Percentiles rank a stretch among this genome's conserved stretches.
Conservation (phyloP, 306 rosid genomes). For the Sicyos baderoa region DNA sequence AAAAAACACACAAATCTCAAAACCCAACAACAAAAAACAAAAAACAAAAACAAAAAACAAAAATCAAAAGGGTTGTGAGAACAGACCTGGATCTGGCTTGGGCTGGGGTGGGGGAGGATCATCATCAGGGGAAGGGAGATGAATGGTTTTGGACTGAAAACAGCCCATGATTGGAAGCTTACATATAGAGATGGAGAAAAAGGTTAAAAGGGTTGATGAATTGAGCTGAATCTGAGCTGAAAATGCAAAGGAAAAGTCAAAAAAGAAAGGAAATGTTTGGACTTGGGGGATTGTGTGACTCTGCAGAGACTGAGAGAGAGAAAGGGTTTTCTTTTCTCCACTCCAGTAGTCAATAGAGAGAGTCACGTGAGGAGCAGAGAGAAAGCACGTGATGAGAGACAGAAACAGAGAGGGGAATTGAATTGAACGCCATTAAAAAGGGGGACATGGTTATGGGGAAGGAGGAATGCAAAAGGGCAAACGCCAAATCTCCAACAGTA, state of each 20-base stretch:
- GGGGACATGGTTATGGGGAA: slow-evolving; percentile 14
- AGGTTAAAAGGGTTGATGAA: neutral
- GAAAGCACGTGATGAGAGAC: slow-evolving; percentile 11
- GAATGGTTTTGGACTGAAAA: slow-evolving; percentile 39
- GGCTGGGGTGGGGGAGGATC: slow-evolving; percentile 28
- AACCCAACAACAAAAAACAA: slow-evolving; percentile 3
- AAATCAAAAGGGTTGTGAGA: neutral
- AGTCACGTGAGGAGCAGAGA: slow-evolving; percentile 16
- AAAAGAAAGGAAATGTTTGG: neutral
- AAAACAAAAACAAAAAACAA: neutral
- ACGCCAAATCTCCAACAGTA: neutral
- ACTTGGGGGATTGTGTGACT: slow-evolving; percentile 21
- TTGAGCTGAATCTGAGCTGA: neutral
- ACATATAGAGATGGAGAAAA: slow-evolving; percentile 6
- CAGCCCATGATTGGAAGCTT: slow-evolving; percentile 35
- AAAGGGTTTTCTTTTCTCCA: neutral
- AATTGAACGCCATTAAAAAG: slow-evolving; percentile 13
- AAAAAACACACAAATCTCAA: neutral
- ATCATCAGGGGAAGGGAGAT: slow-evolving; percentile 28
- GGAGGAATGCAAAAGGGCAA: slow-evolving; percentile 6
- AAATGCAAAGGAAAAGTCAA: slow-evolving; percentile 13
- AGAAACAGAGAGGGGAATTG: neutral
- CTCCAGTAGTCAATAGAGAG: neutral
- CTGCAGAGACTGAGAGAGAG: neutral
- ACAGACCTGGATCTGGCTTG: slow-evolving; percentile 31